Percentiles rank a stretch among this genome's conserved stretches.
Evolutionary conservation across 164 flowering plant genomes (phyloP).

Genomic region (Annona cherimola): DNA sequence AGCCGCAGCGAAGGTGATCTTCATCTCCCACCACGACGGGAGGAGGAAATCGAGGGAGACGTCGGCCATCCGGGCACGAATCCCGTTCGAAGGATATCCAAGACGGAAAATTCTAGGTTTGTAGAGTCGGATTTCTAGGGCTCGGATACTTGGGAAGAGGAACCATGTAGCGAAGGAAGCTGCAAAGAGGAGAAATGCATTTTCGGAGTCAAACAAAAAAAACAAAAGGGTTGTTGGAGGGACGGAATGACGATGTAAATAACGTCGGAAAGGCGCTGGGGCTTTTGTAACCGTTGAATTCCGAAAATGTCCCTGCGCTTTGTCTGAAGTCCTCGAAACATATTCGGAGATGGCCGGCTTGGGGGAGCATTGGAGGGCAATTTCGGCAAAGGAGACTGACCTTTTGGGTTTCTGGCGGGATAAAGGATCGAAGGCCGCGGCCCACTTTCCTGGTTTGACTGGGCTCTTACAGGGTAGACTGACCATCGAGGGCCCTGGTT

Average conservation of each 20-base stretch:
- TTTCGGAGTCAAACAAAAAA: neutral
- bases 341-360: neutral
- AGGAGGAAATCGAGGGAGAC: slow-evolving; percentile 38
- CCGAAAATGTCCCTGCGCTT: neutral
- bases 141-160: neutral
- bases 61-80: slow-evolving; percentile 22
- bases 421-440: neutral
- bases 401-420: neutral
- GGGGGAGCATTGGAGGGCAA: neutral
- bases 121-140: neutral
- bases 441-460: neutral
- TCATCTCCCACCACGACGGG: slow-evolving; percentile 88
- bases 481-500: too few relatives aligned
- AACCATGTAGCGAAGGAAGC: neutral
- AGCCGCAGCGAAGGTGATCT: slow-evolving; percentile 64
- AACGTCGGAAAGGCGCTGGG: neutral
- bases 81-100: neutral
- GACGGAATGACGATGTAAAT: neutral
- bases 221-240: neutral
- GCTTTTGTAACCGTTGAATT: neutral
- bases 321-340: neutral
- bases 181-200: neutral
- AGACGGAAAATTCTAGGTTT: neutral
- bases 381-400: neutral
- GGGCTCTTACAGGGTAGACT: neutral